phyloP scores from a whole-genome alignment of 2,329 filamentous ascomycete genomes.

The Colletotrichum lupini region DNA sequence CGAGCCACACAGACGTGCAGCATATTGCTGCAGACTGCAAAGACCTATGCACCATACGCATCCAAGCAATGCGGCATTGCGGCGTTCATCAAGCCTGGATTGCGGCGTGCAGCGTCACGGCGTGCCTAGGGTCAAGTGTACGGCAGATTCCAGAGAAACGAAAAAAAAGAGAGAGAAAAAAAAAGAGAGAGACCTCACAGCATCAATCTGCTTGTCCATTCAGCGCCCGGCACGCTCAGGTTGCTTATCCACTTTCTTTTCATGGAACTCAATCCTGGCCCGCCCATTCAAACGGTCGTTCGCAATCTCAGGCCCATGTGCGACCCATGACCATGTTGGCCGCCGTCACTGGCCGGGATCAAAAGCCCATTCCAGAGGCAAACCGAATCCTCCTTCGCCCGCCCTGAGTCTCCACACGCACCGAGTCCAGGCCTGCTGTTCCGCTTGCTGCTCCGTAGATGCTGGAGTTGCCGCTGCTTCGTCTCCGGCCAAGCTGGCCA shows the following conservation, averaged over 20 bases:
- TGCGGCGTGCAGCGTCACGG: neutral
- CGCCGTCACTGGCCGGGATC: slow-evolving; percentile 32
- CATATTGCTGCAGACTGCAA: slow-evolving; percentile 2
- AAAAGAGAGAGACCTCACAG: too few relatives aligned
- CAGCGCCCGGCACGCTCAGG: slow-evolving; percentile 1
- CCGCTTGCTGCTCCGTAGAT: neutral
- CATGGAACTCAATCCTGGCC: slow-evolving; percentile 15
- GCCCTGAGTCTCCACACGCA: slow-evolving; percentile 16
- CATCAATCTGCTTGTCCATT: slow-evolving; percentile 1
- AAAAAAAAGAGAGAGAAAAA: neutral
- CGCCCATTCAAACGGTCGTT: slow-evolving; percentile 35
- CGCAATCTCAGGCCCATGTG: slow-evolving; percentile 34
- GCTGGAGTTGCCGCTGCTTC: slow-evolving; percentile 6
- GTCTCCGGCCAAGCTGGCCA: slow-evolving; percentile 5
- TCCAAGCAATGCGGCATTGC: slow-evolving; percentile 32
- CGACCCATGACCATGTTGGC: slow-evolving; percentile 36
- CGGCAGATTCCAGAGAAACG: neutral
- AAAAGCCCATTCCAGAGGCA: slow-evolving; percentile 13
- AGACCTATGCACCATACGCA: slow-evolving; percentile 19
- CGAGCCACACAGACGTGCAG: slow-evolving; percentile 33
- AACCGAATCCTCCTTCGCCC: slow-evolving; percentile 22
- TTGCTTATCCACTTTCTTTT: neutral
- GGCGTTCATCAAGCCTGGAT: slow-evolving; percentile 3
- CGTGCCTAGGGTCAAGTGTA: neutral
- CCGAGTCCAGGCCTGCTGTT: slow-evolving; percentile 22